phyloP scores from a whole-genome alignment of 768 basidiomycete species.

The Leccinum subgranulosum region DNA sequence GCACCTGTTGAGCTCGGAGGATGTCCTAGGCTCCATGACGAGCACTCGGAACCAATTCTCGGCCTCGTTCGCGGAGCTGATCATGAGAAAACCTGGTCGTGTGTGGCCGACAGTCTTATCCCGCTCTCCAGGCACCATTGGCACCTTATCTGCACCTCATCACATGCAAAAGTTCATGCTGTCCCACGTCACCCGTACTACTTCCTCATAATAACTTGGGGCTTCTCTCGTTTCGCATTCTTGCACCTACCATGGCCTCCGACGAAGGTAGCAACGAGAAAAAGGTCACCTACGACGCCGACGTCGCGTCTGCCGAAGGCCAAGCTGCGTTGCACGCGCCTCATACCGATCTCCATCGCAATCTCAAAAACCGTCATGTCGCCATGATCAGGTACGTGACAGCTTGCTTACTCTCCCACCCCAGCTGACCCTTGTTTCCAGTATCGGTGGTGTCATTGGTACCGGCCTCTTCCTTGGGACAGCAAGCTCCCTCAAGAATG shows the following conservation, averaged over 20 bases:
- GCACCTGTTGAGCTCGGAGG: background rate
- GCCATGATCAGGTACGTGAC: slow-evolving; percentile 36
- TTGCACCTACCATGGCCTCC: slow-evolving; percentile 8
- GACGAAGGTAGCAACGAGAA: slow-evolving; percentile 2
- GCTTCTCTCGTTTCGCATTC: background rate
- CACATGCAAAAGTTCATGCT: background rate
- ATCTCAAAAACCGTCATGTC: slow-evolving; percentile 34
- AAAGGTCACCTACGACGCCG: background rate
- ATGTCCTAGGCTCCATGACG: background rate
- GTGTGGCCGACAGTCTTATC: background rate
- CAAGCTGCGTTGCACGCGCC: background rate
- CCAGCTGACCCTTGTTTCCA: background rate
- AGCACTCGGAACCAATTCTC: background rate
- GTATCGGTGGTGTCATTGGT: slow-evolving; percentile 40
- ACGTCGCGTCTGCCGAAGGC: slow-evolving; percentile 9
- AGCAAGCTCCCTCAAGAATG: slow-evolving; percentile 34
- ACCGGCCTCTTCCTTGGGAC: slow-evolving; percentile 38
- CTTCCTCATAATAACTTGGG: background rate
- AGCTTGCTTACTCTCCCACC: too few species aligned
- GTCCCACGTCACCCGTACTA: background rate
- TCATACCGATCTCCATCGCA: slow-evolving; percentile 21
- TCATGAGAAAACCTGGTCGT: background rate
- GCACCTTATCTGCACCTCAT: background rate
- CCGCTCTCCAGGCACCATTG: background rate
- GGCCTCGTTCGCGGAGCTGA: background rate